Base-by-base conservation (phyloP, 306 rosid species). In the Pachyrhizus erosus region DNA sequence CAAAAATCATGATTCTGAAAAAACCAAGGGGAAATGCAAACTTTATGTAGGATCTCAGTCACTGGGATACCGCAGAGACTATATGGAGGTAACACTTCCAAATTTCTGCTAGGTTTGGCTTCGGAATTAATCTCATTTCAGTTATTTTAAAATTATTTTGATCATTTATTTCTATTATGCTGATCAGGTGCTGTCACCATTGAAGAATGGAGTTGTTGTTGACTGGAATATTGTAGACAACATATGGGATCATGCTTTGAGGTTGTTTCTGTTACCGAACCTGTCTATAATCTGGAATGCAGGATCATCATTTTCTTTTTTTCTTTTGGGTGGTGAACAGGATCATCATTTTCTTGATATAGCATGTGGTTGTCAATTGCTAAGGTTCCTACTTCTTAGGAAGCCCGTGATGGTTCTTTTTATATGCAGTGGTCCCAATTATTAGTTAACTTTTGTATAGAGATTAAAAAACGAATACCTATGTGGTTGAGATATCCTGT, bases 221-320 rank as follows among this genome's bases (percentile, higher is more conserved):
- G 98, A 96, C 86, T 96, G 99, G 98, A 98, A 96, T 72, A 91
- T 94, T 80, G 97, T 93, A 77, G 98, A 93, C 83, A 89, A 87
- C 88, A 96, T 96, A 83, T 96, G 98, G 99, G 99, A 96, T 75
- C 99, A 96, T 84, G 99, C 99, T 75, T 92, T 96, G 78, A 92
- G 97, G 99, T 96, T 75, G 31, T 43, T 82, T 14, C 60, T 70
- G 76, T 72, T 52, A n/a, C 86, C 39, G 80, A 34, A 67, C 31
- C 60, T 33, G 31, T 61, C 17, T 55, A 37, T 52, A 12, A 46
- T 58, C 37, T 67, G 24, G 31, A 42, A 23, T 46, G 12, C 54
- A 70, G 40, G 21, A 67, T n/a, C 40, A 7, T 64, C 27, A 8
- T 34, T 20, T 75, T 79, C 68, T 21, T 20, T 61, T 46, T 37